These are phyloP conservation scores for Agapanthus africanus DNA, from an alignment of 106 monocot genomes.

Conservation along the genomic window DNA sequence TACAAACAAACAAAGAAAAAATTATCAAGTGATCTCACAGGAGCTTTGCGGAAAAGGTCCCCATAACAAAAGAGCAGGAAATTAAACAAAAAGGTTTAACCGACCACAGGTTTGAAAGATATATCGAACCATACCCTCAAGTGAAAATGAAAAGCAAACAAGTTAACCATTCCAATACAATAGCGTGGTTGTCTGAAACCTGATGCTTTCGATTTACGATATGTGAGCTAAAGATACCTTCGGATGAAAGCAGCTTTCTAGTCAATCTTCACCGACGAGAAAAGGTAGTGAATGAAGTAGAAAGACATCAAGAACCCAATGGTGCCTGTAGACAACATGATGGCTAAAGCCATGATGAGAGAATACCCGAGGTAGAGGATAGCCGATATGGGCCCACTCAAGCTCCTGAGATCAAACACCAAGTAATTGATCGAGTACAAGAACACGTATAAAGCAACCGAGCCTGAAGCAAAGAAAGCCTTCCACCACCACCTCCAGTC, in stretches of 20 bases:
- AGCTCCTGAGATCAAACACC: conserved; percentile 22
- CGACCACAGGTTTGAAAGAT: background rate
- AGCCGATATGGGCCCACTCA: conserved; percentile 21
- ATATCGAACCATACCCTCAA: background rate
- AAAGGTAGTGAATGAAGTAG: conserved; percentile 24
- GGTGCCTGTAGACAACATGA: conserved; percentile 18
- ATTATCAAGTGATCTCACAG: background rate
- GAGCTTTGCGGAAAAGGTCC: background rate
- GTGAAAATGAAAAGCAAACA: background rate
- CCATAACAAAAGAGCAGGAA: background rate
- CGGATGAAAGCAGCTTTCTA: no score
- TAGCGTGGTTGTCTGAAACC: background rate
- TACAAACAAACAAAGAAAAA: background rate
- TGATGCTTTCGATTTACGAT: background rate
- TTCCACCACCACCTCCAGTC: conserved; percentile 35
- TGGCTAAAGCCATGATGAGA: conserved; percentile 19
- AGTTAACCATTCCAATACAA: background rate
- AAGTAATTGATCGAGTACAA: conserved; percentile 22
- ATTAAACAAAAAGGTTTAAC: background rate
- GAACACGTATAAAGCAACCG: conserved; percentile 21
- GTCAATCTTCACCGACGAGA: no score
- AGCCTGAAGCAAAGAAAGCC: conserved; percentile 28
- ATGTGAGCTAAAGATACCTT: background rate
- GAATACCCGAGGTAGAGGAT: conserved; percentile 21
- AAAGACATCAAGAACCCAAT: conserved; percentile 18